phyloP scores from a whole-genome alignment of 2,329 filamentous ascomycete species.

The Botrytis galanthina region DNA sequence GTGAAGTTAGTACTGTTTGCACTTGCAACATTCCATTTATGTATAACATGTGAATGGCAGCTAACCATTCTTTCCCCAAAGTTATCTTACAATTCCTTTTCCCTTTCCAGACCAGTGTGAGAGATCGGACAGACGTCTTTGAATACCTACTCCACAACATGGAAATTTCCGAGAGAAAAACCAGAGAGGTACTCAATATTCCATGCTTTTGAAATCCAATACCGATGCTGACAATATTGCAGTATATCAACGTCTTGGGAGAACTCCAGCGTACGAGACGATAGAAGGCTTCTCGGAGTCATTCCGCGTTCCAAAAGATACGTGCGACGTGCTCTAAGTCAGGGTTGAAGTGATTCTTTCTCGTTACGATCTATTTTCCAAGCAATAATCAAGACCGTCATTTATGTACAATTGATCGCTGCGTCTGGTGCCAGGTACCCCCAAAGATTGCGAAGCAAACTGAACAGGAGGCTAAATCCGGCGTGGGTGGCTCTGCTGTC shows the following conservation, averaged over 20 bases:
- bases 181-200: neutral
- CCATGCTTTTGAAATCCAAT: neutral
- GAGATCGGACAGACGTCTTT: neutral
- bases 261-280: neutral
- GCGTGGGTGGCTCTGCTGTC: constrained; percentile 55
- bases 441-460: neutral
- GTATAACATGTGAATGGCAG: neutral
- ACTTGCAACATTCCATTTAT: neutral
- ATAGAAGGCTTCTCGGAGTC: neutral
- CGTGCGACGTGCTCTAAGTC: neutral
- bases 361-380: constrained; percentile 81
- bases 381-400: constrained; percentile 49
- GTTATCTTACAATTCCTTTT: neutral
- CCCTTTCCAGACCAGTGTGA: neutral
- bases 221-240: neutral
- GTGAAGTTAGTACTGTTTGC: neutral
- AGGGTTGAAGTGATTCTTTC: neutral
- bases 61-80: neutral
- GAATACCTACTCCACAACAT: neutral
- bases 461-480: neutral
- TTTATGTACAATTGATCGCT: neutral
- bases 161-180: neutral
- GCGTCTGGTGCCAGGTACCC: neutral
- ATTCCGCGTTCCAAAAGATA: neutral
- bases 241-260: neutral